Evolutionary conservation across 371 early-diverging fungal species (phyloP).

Genomic region (Mucor velutinosus): DNA sequence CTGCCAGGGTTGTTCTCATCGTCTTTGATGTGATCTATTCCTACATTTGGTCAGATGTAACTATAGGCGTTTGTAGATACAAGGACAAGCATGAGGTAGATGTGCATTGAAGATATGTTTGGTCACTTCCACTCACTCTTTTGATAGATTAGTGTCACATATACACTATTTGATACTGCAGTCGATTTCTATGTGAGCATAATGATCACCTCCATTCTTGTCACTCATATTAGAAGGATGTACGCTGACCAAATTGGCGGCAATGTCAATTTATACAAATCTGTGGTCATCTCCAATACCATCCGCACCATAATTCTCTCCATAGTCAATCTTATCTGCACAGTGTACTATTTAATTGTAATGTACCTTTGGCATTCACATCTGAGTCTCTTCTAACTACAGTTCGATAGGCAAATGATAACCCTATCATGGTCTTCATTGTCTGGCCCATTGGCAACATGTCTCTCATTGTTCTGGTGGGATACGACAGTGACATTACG

Average conservation of each 20-base stretch:
- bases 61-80: not conserved
- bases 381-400: not conserved
- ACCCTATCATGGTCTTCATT: not conserved
- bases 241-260: not conserved
- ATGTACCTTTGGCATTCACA: not conserved
- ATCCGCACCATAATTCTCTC: conserved; percentile 5
- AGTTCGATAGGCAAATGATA: not conserved
- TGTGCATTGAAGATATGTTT: not conserved
- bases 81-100: conserved; percentile 7
- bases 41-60: not conserved
- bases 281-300: conserved; percentile 8
- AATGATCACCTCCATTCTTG: not conserved
- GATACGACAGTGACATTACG: conserved; percentile 10
- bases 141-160: not conserved
- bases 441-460: conserved; percentile 9
- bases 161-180: not conserved
- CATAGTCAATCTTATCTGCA: not conserved
- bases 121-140: not conserved
- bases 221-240: not conserved
- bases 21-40: not conserved
- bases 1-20: not conserved
- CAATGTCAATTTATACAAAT: conserved; percentile 2
- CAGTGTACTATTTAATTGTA: conserved; percentile 8
- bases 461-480: conserved; percentile 1
- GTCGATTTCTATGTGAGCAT: conserved; percentile 11